phyloP scores from a whole-genome alignment of 2,329 filamentous ascomycete species.

The Arthrobotrys musiformis region DNA sequence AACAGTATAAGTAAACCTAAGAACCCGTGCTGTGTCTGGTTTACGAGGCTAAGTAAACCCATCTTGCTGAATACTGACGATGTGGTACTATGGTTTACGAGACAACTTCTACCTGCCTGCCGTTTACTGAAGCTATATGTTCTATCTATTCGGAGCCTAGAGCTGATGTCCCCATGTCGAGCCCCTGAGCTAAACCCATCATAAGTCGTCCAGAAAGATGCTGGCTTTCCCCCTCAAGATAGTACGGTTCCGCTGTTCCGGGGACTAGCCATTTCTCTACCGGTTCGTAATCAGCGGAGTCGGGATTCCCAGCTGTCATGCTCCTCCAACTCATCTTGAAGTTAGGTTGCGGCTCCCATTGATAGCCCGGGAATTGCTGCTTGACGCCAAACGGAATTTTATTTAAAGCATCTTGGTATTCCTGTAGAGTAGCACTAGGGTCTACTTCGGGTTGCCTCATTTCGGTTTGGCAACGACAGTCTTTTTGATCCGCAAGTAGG shows the following conservation, averaged over 20 bases:
- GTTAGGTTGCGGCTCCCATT: background rate
- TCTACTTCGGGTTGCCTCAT: background rate
- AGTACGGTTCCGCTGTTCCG: background rate
- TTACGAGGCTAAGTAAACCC: no score
- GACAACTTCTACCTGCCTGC: no score
- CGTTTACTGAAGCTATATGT: background rate
- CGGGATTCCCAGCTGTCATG: background rate
- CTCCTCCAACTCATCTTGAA: background rate
- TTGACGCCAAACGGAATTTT: background rate
- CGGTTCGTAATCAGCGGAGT: background rate
- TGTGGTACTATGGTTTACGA: no score
- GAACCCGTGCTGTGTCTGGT: no score
- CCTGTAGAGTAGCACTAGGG: background rate
- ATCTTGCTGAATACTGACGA: background rate
- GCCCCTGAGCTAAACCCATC: no score
- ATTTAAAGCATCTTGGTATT: background rate
- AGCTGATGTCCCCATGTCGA: background rate
- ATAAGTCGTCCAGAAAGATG: no score
- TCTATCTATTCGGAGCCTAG: background rate
- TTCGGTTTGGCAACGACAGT: background rate
- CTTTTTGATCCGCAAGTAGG: background rate
- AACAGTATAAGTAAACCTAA: no score
- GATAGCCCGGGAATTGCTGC: background rate
- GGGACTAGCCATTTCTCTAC: background rate
- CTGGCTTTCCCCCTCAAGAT: background rate